These are phyloP conservation scores for Eimeria acervulina DNA, from an alignment of 169 alveolate genomes.

Conservation along the genomic window DNA sequence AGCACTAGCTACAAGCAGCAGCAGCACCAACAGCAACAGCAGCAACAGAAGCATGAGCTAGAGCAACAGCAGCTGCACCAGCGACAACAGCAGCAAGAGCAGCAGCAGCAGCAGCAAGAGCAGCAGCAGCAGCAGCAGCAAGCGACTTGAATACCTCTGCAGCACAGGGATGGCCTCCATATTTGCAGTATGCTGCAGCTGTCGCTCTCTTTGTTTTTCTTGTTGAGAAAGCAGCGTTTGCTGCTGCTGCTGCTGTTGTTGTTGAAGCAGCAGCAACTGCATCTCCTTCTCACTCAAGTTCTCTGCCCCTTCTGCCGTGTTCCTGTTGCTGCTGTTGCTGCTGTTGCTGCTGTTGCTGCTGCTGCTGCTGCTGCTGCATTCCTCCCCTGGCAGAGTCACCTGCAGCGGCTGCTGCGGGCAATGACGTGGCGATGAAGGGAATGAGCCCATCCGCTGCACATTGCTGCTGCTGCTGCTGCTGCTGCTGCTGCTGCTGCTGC, in stretches of 20 bases:
- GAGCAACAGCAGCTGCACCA: slow-evolving; percentile 17
- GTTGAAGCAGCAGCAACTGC: neutral
- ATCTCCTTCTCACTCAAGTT: neutral
- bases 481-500: slow-evolving; percentile 47
- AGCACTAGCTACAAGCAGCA: neutral
- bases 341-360: neutral
- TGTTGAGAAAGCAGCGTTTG: neutral
- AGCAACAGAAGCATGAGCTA: neutral
- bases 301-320: neutral
- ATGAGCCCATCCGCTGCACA: too few species aligned
- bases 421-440: neutral
- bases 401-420: slow-evolving; percentile 3
- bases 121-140: slow-evolving; percentile 40
- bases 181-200: neutral
- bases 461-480: neutral
- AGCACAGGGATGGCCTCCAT: slow-evolving; percentile 21
- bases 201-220: neutral
- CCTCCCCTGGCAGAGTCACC: neutral
- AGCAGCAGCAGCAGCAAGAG: slow-evolving; percentile 16
- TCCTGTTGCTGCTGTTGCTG: slow-evolving; percentile 3
- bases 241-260: slow-evolving; percentile 46
- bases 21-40: neutral
- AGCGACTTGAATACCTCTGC: neutral
- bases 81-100: neutral
- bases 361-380: neutral